Evolutionary conservation across 2,329 filamentous ascomycete species (phyloP).

Genomic region (Aspergillus uvarum): DNA sequence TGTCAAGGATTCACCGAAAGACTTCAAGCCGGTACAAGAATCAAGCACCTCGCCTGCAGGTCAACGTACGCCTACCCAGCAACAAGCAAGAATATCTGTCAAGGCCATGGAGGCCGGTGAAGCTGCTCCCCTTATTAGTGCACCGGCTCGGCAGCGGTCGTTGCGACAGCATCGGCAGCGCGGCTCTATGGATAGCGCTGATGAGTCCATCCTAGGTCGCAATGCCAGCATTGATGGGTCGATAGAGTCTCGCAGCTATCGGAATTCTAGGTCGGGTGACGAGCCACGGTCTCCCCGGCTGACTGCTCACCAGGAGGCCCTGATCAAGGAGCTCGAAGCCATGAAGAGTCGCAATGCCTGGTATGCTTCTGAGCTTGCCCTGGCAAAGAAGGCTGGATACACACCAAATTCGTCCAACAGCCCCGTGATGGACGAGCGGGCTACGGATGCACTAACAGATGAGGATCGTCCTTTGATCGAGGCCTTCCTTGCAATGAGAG

Average conservation of each 20-base stretch:
- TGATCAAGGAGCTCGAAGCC: conserved; percentile 83
- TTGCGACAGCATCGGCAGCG: conserved; percentile 61
- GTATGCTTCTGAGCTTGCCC: conserved; percentile 91
- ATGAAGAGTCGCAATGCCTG: conserved; percentile 87
- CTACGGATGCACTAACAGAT: conserved; percentile 78
- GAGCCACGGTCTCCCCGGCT: conserved; percentile 48
- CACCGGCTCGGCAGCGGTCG: conserved; percentile 50
- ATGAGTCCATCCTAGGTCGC: conserved; percentile 54
- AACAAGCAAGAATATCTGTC: conserved; percentile 40
- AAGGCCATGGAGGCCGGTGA: conserved; percentile 49
- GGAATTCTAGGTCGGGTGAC: conserved; percentile 44
- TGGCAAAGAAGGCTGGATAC: conserved; percentile 89
- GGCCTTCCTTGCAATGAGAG: conserved; percentile 85
- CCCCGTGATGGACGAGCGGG: conserved; percentile 72
- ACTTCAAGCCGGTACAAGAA: conserved; percentile 44
- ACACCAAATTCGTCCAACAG: conserved; percentile 67
- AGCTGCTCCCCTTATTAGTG: conserved; percentile 44
- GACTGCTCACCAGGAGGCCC: conserved; percentile 55
- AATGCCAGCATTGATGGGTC: conserved; percentile 42
- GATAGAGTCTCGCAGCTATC: conserved; percentile 36
- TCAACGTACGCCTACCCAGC: conserved; percentile 63
- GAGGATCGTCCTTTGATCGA: conserved; percentile 91
- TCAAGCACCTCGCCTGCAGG: conserved; percentile 56
- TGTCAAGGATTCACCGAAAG: conserved; percentile 45
- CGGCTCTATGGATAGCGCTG: conserved; percentile 67